These are phyloP conservation scores for Cladophialophora carrionii DNA, from an alignment of 2,329 filamentous ascomycete genomes.

Conservation along the genomic window DNA sequence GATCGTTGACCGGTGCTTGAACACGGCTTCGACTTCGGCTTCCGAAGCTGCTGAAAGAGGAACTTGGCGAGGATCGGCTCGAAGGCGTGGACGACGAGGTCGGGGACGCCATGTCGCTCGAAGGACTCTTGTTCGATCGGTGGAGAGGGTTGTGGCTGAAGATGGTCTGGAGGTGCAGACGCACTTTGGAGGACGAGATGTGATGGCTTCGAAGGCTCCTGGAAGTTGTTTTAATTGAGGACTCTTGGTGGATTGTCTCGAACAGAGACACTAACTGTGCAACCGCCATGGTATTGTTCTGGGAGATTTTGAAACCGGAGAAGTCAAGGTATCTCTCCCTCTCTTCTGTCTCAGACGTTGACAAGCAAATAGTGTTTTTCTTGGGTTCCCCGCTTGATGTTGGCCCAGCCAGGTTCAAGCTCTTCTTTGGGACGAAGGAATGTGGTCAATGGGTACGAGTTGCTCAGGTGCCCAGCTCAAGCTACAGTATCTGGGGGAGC, in stretches of 20 bases:
- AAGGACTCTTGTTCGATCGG: constrained; percentile 20
- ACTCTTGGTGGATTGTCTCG: constrained; percentile 28
- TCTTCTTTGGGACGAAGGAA: constrained; percentile 14
- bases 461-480: constrained; percentile 1
- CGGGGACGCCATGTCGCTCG: constrained; percentile 23
- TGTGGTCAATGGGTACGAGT: constrained; percentile 22
- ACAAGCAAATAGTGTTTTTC: background rate
- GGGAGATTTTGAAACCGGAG: constrained; percentile 1
- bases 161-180: constrained; percentile 32
- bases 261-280: constrained; percentile 35
- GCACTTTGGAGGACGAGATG: constrained; percentile 30
- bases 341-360: background rate
- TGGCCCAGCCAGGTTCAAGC: constrained; percentile 27
- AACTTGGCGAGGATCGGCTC: constrained; percentile 39
- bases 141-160: constrained; percentile 30
- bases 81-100: constrained; percentile 28
- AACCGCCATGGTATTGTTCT: constrained; percentile 29
- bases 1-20: constrained; percentile 39
- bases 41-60: constrained; percentile 41
- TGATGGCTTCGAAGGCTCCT: constrained; percentile 30
- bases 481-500: constrained; percentile 1
- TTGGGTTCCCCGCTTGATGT: constrained; percentile 15
- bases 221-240: constrained; percentile 27
- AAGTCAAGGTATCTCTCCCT: background rate
- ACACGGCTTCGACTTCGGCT: constrained; percentile 38